These are phyloP conservation scores for Kwoniella sp. DNA, from an alignment of 768 basidiomycete genomes.

Conservation along the genomic window DNA sequence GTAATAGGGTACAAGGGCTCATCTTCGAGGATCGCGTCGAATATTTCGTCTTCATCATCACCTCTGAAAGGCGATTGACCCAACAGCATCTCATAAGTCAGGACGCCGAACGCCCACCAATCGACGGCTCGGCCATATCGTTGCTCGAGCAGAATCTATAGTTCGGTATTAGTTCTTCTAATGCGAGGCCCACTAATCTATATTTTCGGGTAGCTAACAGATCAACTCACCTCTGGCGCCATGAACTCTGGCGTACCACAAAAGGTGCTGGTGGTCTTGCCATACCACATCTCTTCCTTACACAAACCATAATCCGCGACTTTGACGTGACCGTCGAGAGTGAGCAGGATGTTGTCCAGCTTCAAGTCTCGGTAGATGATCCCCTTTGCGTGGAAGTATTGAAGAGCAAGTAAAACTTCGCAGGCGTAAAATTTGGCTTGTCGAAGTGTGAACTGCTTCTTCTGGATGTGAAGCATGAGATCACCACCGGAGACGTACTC, in stretches of 20 bases:
- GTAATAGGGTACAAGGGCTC: conserved; percentile 98
- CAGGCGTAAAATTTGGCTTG: conserved; percentile 99
- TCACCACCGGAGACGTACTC: conserved; percentile 99
- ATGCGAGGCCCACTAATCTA: neutral
- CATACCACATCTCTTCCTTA: conserved; percentile 98
- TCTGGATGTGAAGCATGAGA: conserved; percentile 98
- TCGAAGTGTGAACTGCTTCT: conserved; percentile 96
- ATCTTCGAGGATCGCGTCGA: conserved; percentile 97
- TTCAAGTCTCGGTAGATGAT: conserved; percentile 96
- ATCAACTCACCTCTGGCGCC: conserved; percentile 94
- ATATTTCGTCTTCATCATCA: conserved; percentile 99
- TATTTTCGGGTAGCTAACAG: too few relatives aligned
- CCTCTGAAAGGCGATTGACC: conserved; percentile 99
- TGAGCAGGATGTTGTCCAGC: conserved; percentile 94
- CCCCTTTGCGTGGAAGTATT: conserved; percentile 98
- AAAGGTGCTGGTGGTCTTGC: conserved; percentile 95
- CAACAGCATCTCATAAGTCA: conserved; percentile 97
- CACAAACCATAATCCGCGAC: conserved; percentile 99
- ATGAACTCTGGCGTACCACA: conserved; percentile 99
- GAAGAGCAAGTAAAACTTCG: conserved; percentile 90
- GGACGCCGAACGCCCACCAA: conserved; percentile 99
- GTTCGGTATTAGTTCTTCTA: conserved; percentile 8
- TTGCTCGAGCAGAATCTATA: conserved; percentile 95
- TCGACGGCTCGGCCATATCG: conserved; percentile 98
- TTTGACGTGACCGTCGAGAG: conserved; percentile 95